Evolutionary conservation across 148 eudicot genomes (phyloP).

Genomic region (Oxyria digyna): DNA sequence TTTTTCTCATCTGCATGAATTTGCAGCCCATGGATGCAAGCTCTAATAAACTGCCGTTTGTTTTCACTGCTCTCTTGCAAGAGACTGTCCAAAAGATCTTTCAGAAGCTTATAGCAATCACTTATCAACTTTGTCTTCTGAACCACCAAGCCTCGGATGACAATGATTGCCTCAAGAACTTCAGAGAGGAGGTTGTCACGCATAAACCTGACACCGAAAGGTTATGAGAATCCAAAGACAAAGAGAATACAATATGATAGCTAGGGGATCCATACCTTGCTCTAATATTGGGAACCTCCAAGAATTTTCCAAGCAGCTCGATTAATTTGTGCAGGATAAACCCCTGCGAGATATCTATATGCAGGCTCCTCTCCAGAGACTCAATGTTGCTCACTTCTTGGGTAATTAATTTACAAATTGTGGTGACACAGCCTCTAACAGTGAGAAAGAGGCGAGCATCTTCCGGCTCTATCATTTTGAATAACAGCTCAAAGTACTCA

Average conservation of each 20-base stretch:
- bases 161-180: conserved; percentile 88
- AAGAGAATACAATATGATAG: background rate
- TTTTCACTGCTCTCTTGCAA: conserved; percentile 89
- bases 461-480: conserved; percentile 90
- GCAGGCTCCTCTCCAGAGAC: conserved; percentile 90
- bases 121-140: conserved; percentile 95
- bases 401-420: conserved; percentile 70
- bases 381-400: conserved; percentile 83
- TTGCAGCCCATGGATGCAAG: conserved; percentile 87
- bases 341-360: conserved; percentile 94
- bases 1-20: conserved; percentile 78
- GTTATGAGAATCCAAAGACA: conserved; percentile 3
- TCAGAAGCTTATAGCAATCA: conserved; percentile 83
- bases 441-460: conserved; percentile 98
- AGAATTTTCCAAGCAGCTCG: conserved; percentile 95
- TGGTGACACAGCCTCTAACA: conserved; percentile 71
- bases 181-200: conserved; percentile 78
- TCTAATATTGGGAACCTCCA: conserved; percentile 94
- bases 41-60: conserved; percentile 78
- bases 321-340: conserved; percentile 97
- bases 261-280: conserved; percentile 43
- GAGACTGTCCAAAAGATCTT: conserved; percentile 93
- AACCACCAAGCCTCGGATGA: conserved; percentile 89
- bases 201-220: conserved; percentile 60
- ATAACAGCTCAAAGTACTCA: conserved; percentile 88